phyloP scores from a whole-genome alignment of 176 grass and related monocot genomes.

The Panicum miliaceum region DNA sequence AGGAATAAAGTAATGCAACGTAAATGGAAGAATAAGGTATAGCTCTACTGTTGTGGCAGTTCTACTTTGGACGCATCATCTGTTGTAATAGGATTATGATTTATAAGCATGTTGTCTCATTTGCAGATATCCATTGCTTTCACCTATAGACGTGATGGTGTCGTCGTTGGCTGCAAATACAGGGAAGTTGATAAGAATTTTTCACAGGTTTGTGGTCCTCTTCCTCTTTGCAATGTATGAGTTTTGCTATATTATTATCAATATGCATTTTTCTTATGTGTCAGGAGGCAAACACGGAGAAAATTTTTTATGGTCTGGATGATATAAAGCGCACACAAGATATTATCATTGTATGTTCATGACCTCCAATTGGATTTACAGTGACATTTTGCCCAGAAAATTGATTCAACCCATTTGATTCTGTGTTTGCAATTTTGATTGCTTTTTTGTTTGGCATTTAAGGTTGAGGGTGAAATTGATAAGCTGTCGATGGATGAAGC shows the following conservation, averaged over 20 bases:
- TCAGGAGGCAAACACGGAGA: constrained; percentile 82
- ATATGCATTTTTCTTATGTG: constrained; percentile 33
- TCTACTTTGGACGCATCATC: constrained; percentile 23
- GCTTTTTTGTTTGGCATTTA: constrained; percentile 14
- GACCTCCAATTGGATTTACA: constrained; percentile 25
- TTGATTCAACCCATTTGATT: constrained; percentile 11
- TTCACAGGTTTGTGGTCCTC: constrained; percentile 67
- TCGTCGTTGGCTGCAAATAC: constrained; percentile 90
- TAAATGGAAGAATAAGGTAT: constrained; percentile 56
- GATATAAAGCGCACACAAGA: constrained; percentile 74
- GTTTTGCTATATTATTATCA: constrained; percentile 26
- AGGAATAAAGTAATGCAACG: constrained; percentile 75
- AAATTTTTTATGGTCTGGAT: constrained; percentile 93
- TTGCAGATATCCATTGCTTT: constrained; percentile 90
- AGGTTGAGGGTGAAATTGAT: constrained; percentile 99
- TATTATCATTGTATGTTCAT: constrained; percentile 89
- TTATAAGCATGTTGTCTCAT: constrained; percentile 34
- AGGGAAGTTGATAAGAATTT: constrained; percentile 71
- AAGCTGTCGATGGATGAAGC: constrained; percentile 98
- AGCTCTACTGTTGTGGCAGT: constrained; percentile 1
- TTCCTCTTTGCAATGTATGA: constrained; percentile 20
- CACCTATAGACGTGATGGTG: constrained; percentile 71
- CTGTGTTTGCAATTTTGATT: constrained; percentile 25
- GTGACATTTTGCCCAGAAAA: background rate
- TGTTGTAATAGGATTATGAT: constrained; percentile 11